A percentile compares a stretch with the other conserved stretches of the same genome.
Conservation (phyloP, 169 alveolate genomes). For the Plasmodium gaboni region DNA sequence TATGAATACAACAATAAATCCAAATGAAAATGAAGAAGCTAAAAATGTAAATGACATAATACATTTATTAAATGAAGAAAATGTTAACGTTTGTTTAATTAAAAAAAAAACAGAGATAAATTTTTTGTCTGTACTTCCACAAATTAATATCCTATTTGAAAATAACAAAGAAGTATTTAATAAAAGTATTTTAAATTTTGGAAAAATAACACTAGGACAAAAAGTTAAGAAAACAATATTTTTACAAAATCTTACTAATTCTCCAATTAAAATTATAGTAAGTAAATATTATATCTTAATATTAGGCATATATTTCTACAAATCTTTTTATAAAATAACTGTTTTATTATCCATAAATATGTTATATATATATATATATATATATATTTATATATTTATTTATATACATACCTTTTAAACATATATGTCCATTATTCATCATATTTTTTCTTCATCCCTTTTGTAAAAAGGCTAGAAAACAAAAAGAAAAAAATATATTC, state of each 20-base stretch:
- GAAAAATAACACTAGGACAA: constrained; percentile 53
- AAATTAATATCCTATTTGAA: constrained; percentile 35
- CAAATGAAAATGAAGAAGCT: constrained; percentile 32
- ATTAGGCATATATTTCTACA: background rate
- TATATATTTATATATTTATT: background rate
- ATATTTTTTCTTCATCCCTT: background rate
- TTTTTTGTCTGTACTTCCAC: constrained; percentile 62
- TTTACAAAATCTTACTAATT: constrained; percentile 47
- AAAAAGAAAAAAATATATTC: constrained; percentile 37
- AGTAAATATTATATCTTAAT: background rate
- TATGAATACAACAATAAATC: constrained; percentile 21
- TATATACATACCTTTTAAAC: background rate
- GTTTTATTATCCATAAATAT: background rate
- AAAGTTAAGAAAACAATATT: constrained; percentile 25
- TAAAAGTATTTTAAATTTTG: constrained; percentile 62
- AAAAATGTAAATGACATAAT: constrained; percentile 32
- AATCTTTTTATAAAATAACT: too few species aligned
- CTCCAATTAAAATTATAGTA: constrained; percentile 59
- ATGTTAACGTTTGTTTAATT: constrained; percentile 45
- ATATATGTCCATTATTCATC: background rate
- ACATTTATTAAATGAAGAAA: constrained; percentile 49
- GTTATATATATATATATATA: background rate
- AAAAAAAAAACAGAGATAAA: constrained; percentile 37
- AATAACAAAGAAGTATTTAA: constrained; percentile 35
- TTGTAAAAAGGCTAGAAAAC: constrained; percentile 36